phyloP scores from a whole-genome alignment of 1,284 basidiomycete species.

The Sporisorium reilianum region DNA sequence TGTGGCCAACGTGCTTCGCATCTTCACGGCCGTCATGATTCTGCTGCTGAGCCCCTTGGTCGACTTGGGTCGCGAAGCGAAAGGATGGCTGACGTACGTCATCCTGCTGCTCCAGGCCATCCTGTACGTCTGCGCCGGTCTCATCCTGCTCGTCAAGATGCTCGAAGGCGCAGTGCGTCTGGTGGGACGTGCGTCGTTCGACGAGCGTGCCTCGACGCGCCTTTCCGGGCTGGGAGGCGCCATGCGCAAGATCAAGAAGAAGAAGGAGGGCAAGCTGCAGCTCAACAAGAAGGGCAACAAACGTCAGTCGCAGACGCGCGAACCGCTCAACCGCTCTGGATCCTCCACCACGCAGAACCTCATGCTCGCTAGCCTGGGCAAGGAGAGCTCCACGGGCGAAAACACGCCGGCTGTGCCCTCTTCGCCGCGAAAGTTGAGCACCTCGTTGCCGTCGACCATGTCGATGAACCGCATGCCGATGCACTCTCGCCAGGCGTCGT shows the following conservation, averaged over 20 bases:
- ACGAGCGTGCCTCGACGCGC: constrained; percentile 72
- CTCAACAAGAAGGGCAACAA: constrained; percentile 45
- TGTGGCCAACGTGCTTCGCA: constrained; percentile 87
- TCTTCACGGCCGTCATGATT: constrained; percentile 87
- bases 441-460: constrained; percentile 32
- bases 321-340: constrained; percentile 22
- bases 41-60: constrained; percentile 89
- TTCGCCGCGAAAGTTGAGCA: constrained; percentile 36
- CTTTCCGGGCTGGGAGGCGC: constrained; percentile 59
- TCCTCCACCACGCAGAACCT: constrained; percentile 35
- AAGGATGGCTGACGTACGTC: constrained; percentile 91
- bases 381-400: constrained; percentile 28
- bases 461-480: constrained; percentile 49
- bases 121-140: constrained; percentile 81
- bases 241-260: constrained; percentile 48
- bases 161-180: constrained; percentile 84
- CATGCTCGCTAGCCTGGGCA: constrained; percentile 37
- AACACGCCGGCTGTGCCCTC: constrained; percentile 22
- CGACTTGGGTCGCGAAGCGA: constrained; percentile 57
- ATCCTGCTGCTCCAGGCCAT: constrained; percentile 87
- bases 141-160: constrained; percentile 87
- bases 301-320: constrained; percentile 10
- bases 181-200: constrained; percentile 83
- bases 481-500: constrained; percentile 57
- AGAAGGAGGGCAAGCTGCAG: constrained; percentile 50